Conservation (phyloP, 345 rosid genomes). For the Arabidopsis suecica region DNA sequence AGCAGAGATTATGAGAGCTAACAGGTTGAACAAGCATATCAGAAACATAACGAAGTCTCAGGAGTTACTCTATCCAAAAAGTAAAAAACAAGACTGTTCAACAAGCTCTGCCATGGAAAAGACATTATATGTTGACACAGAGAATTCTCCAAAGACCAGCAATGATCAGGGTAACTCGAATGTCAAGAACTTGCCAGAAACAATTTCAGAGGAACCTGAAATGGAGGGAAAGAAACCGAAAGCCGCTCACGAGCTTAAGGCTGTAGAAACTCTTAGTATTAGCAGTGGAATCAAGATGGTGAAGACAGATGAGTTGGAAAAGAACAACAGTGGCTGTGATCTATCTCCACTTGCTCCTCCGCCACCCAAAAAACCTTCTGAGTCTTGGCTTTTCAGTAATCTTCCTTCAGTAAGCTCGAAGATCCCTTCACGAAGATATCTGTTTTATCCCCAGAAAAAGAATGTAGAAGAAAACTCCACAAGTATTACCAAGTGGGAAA, state of each 20-base stretch:
- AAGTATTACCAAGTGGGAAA: slow-evolving; percentile 81
- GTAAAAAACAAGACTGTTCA: slow-evolving; percentile 49
- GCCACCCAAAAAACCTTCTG: slow-evolving; percentile 80
- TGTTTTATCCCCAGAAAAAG: slow-evolving; percentile 46
- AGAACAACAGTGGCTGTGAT: slow-evolving; percentile 30
- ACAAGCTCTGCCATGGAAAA: slow-evolving; percentile 59
- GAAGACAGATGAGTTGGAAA: slow-evolving; percentile 40
- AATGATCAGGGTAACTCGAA: slow-evolving; percentile 37
- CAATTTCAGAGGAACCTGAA: slow-evolving; percentile 30
- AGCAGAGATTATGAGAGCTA: slow-evolving; percentile 56
- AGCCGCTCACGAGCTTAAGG: slow-evolving; percentile 34
- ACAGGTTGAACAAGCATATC: slow-evolving; percentile 49
- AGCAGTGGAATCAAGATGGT: slow-evolving; percentile 32
- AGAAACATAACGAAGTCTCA: slow-evolving; percentile 53
- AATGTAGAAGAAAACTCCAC: slow-evolving; percentile 50
- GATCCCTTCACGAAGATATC: slow-evolving; percentile 48
- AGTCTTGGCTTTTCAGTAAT: slow-evolving; percentile 91
- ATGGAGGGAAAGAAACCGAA: slow-evolving; percentile 35
- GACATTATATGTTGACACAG: slow-evolving; percentile 65
- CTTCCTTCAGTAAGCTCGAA: slow-evolving; percentile 61
- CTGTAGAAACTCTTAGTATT: slow-evolving; percentile 33
- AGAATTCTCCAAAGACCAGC: slow-evolving; percentile 39
- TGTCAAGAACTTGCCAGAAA: slow-evolving; percentile 44
- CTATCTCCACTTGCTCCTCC: slow-evolving; percentile 59
- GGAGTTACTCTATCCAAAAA: slow-evolving; percentile 52